Evolutionary conservation across 371 early-diverging fungal genomes (phyloP).

Genomic region (Blakeslea trispora): DNA sequence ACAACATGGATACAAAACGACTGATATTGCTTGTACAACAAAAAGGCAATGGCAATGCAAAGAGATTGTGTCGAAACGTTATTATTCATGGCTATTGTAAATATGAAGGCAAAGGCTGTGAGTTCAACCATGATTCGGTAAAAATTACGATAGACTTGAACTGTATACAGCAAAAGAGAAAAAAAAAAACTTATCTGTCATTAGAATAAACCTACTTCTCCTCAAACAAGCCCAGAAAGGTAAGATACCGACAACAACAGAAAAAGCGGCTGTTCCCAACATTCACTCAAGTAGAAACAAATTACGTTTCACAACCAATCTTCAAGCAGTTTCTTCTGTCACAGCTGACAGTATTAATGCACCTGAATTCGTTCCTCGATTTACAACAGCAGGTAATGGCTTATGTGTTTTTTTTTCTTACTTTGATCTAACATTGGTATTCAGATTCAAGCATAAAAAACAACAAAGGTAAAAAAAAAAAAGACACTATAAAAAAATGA

Average conservation of each 20-base stretch:
- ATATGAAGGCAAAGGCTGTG: conserved; percentile 81
- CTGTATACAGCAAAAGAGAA: neutral
- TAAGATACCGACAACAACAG: conserved; percentile 24
- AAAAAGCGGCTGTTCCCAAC: neutral
- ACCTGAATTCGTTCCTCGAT: conserved; percentile 69
- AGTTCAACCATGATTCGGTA: conserved; percentile 81
- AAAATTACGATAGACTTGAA: conserved; percentile 1
- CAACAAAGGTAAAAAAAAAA: too few species aligned
- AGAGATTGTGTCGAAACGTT: conserved; percentile 76
- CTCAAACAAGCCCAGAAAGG: conserved; percentile 60
- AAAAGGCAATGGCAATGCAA: conserved; percentile 39
- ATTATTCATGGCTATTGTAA: conserved; percentile 88
- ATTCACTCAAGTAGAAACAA: conserved; percentile 43
- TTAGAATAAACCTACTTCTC: conserved; percentile 28
- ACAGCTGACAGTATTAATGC: conserved; percentile 64
- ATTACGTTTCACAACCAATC: conserved; percentile 60
- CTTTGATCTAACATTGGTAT: neutral
- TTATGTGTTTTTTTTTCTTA: neutral
- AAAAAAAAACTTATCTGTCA: conserved; percentile 16
- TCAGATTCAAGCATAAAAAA: too few species aligned
- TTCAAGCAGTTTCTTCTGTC: conserved; percentile 50
- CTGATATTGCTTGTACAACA: neutral
- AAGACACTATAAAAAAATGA: neutral
- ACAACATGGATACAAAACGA: neutral
- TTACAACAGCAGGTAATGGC: conserved; percentile 11